Evolutionary conservation across 2,329 filamentous ascomycete species (phyloP), one percentile per base, ranked within the genome.

Genomic region (Penicillium sp.): DNA sequence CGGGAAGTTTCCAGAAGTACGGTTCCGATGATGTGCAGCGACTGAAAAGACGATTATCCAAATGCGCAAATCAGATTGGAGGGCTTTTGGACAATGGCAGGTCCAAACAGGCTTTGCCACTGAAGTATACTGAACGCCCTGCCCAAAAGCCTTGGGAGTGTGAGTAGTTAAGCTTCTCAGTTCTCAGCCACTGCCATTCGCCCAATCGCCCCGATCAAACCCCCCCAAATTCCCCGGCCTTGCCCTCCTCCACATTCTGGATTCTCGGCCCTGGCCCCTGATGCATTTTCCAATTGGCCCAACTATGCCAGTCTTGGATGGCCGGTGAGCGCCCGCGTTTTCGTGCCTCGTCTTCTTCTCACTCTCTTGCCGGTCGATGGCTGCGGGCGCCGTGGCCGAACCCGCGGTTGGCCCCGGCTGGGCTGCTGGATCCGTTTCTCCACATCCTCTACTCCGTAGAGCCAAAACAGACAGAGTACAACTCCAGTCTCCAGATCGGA

Each of bases 1-100:
- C 67, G 67, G 61, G 64, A 65, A 62, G 44, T 33, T 66, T 68
- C 60, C 30, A 65, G 64, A 68, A 65, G 22, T 35, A 22, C 26
- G n/a, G 47, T 59, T 10, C 45, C 63, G 22, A 61, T 15, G 22
- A 47, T 53, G 44, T 6, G 40, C 8, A 17, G 17, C 10, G 8
- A 44, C 4, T 22, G 40, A 13, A 44, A 22, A 22, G 37, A 44
- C 19, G 5, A 22, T 24, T 22, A 9, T 22, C 15, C 37, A 9
- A 44, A 13, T 22, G 15, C 3, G 15, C 45, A 49, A n/a, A 49
- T 49, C 45, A 49, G 24, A 49, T 49, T n/a, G 10, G 9, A 30
- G 15, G 26, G 3, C 24, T 9, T 10, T 30, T 44, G 38, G 35
- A 33, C 12, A 13, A 15, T 15, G 47, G 28, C 24, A 55, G 24